Conservation (phyloP, 2,329 filamentous ascomycete species). For the Colletotrichum coccodes region DNA sequence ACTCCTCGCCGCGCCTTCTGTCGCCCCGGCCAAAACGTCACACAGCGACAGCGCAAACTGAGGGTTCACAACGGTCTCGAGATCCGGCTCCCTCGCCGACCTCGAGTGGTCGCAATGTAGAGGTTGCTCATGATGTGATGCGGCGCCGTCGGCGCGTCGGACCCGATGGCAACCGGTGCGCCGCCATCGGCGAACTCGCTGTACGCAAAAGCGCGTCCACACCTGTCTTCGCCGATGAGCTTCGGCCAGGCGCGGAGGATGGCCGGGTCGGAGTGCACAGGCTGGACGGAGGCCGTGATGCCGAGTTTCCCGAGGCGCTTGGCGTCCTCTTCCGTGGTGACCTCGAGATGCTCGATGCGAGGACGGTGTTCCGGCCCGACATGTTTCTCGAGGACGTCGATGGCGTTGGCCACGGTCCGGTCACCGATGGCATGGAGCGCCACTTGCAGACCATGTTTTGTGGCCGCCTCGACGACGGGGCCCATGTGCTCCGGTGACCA, state of each 20-base stretch:
- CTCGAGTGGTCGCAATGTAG: conserved; percentile 69
- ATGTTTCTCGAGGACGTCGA: conserved; percentile 63
- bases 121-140: conserved; percentile 64
- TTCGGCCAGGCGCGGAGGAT: conserved; percentile 70
- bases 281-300: conserved; percentile 69
- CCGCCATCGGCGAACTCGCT: conserved; percentile 67
- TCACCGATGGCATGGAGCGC: conserved; percentile 76
- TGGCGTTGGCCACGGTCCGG: conserved; percentile 63
- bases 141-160: conserved; percentile 69
- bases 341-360: conserved; percentile 73
- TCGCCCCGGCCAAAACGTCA: conserved; percentile 64
- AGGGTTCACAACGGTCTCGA: conserved; percentile 57
- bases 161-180: conserved; percentile 65
- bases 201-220: conserved; percentile 71
- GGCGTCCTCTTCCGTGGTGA: conserved; percentile 65
- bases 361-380: conserved; percentile 60
- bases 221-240: conserved; percentile 63
- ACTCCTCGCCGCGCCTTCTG: conserved; percentile 65
- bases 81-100: conserved; percentile 52
- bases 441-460: conserved; percentile 61
- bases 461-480: conserved; percentile 58
- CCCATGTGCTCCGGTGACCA: conserved; percentile 65
- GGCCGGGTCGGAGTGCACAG: conserved; percentile 69
- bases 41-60: conserved; percentile 64
- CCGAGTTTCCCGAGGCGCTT: conserved; percentile 65